Conservation (phyloP, 2,329 filamentous ascomycete genomes). For the Talaromyces sp. region DNA sequence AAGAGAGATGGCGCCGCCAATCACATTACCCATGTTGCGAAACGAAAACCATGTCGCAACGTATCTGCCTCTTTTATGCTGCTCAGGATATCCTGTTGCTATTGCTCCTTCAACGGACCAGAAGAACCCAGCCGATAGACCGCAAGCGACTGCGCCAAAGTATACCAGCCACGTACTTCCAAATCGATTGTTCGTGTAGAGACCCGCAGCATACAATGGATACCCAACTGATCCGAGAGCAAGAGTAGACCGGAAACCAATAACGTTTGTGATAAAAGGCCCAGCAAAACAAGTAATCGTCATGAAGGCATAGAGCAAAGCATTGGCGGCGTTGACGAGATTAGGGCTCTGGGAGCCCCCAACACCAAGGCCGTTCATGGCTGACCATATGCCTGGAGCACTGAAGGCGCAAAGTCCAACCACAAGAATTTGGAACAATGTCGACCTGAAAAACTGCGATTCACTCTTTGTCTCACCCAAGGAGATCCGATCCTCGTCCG, state of each 20-base stretch:
- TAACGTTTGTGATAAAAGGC: slow-evolving; percentile 43
- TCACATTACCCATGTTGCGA: slow-evolving; percentile 52
- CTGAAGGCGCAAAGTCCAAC: slow-evolving; percentile 41
- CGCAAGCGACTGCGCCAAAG: slow-evolving; percentile 48
- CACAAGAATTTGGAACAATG: slow-evolving; percentile 41
- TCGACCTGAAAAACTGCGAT: slow-evolving; percentile 39
- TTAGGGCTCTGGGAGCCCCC: slow-evolving; percentile 44
- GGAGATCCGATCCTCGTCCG: neutral
- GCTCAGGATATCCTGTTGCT: slow-evolving; percentile 47
- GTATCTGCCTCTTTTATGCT: slow-evolving; percentile 44
- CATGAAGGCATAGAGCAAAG: slow-evolving; percentile 48
- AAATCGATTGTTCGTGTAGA: slow-evolving; percentile 44
- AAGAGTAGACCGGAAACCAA: slow-evolving; percentile 40
- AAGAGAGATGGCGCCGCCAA: slow-evolving; percentile 51
- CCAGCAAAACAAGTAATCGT: slow-evolving; percentile 45
- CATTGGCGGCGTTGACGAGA: slow-evolving; percentile 50
- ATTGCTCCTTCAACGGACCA: slow-evolving; percentile 52
- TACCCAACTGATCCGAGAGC: slow-evolving; percentile 42
- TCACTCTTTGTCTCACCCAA: neutral
- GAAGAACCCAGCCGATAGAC: slow-evolving; percentile 49
- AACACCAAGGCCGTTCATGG: slow-evolving; percentile 44
- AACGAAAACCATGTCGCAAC: slow-evolving; percentile 43
- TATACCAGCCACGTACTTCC: slow-evolving; percentile 47
- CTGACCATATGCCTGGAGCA: slow-evolving; percentile 45
- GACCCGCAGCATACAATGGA: slow-evolving; percentile 44